These are phyloP conservation scores for Falciphora oryzae DNA, from an alignment of 2,329 filamentous ascomycete species.

Conservation along the genomic window DNA sequence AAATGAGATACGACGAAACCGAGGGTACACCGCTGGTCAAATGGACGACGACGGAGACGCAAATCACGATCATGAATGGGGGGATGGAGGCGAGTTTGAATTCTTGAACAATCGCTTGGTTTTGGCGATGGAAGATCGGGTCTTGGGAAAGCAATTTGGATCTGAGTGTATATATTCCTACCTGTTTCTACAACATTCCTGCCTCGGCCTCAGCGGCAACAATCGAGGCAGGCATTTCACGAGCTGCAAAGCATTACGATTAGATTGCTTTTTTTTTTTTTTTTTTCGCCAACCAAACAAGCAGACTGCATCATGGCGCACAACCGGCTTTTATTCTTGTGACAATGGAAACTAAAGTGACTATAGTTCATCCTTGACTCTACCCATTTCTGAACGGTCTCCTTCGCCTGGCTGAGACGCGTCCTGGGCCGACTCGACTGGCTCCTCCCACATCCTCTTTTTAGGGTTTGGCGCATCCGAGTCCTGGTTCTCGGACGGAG, in stretches of 20 bases:
- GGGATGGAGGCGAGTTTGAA: background rate
- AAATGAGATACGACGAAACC: background rate
- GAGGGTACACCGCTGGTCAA: background rate
- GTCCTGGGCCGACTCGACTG: constrained; percentile 17
- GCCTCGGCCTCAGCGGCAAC: background rate
- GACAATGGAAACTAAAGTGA: too few species aligned
- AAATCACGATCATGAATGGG: background rate
- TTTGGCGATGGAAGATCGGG: background rate
- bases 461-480: constrained; percentile 40
- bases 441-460: constrained; percentile 57
- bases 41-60: background rate
- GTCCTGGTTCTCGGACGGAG: constrained; percentile 19
- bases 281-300: background rate
- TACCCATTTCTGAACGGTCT: background rate
- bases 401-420: constrained; percentile 11
- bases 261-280: too few species aligned
- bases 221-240: background rate
- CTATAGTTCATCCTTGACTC: constrained; percentile 25
- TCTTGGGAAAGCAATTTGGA: background rate
- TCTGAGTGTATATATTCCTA: background rate
- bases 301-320: background rate
- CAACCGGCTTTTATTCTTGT: background rate
- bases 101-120: background rate
- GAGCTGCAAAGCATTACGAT: background rate
- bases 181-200: background rate